These are phyloP conservation scores for Moesziomyces antarcticus DNA, from an alignment of 1,284 basidiomycete genomes.

Conservation along the genomic window DNA sequence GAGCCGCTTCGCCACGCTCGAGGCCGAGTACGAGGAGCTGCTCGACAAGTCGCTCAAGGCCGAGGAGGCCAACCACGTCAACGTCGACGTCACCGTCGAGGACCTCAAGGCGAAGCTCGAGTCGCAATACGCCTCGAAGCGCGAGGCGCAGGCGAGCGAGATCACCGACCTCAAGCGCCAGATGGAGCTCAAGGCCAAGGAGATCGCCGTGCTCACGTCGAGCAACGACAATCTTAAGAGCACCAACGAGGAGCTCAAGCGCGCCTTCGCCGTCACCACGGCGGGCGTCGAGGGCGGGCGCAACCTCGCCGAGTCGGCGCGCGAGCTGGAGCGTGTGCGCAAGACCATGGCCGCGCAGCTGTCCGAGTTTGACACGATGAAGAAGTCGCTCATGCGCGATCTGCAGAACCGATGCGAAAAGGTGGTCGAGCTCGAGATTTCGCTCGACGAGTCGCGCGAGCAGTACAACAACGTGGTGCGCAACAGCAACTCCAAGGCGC, in stretches of 20 bases:
- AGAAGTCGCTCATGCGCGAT: conserved; percentile 98
- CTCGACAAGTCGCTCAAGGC: conserved; percentile 72
- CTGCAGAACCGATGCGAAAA: conserved; percentile 99
- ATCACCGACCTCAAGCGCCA: conserved; percentile 90
- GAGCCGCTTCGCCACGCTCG: conserved; percentile 80
- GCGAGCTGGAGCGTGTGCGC: conserved; percentile 94
- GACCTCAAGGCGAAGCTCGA: conserved; percentile 96
- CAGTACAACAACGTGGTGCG: conserved; percentile 99
- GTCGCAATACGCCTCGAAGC: conserved; percentile 89
- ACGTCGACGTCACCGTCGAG: conserved; percentile 77
- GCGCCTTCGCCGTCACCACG: conserved; percentile 86
- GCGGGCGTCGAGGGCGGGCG: conserved; percentile 96
- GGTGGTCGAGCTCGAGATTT: conserved; percentile 99
- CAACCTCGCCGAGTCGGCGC: conserved; percentile 84
- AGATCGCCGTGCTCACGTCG: conserved; percentile 84
- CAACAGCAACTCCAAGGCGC: conserved; percentile 96
- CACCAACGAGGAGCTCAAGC: conserved; percentile 96
- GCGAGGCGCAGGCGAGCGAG: conserved; percentile 87
- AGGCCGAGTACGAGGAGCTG: conserved; percentile 95
- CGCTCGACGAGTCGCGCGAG: conserved; percentile 97
- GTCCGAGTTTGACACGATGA: conserved; percentile 97
- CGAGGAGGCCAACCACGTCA: conserved; percentile 62
- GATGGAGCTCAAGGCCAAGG: conserved; percentile 84
- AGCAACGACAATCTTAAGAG: conserved; percentile 93
- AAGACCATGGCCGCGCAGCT: conserved; percentile 97